Evolutionary conservation across 192 early-diverging fungal genomes (phyloP), one percentile per base, ranked within the genome.

Genomic region (Thamnidium elegans): DNA sequence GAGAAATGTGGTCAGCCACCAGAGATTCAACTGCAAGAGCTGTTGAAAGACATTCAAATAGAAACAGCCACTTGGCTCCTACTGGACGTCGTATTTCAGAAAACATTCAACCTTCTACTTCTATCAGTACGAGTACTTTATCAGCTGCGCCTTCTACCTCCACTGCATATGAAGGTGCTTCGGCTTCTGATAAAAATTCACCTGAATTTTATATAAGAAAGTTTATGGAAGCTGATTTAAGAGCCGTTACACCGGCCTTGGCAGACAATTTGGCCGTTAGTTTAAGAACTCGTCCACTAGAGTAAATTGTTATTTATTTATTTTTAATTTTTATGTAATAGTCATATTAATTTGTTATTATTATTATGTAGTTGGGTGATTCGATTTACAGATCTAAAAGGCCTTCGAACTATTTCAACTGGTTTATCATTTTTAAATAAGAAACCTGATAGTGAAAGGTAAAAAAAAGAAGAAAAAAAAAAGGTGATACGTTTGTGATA

Each of bases 351-450:
- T 42, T 46, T n/a, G 14, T 34, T 9, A 30, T 39, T 15, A 11
- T 44, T 46, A 3, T 44, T n/a, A 21, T 44, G n/a, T 73, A 85
- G 84, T 19, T 92, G 90, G 90, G 85, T 92, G 17, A 75, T 81
- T 66, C 81, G 82, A 62, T 92, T 90, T 81, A 86, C 90, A 51
- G 87, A 92, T 60, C 80, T 85, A 34, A 81, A 87, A 67, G 90
- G 90, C 3, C 75, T 89, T 8, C 84, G 86, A 14, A 84, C 85
- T 36, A 76, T 92, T 17, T 84, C 86, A 0, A 82, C 79, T 13
- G 80, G 81, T 52, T 74, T 92, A 36, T 81, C 77, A 3, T 80
- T 75, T n/a, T 61, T 92, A 30, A 92, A 82, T 54, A 77, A 72
- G 50, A 71, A 62, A 30, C 52, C 46, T n/a, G 68, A 66, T 20